Conservation (phyloP, 139 green algal genomes). For the Trebouxia sp. region DNA sequence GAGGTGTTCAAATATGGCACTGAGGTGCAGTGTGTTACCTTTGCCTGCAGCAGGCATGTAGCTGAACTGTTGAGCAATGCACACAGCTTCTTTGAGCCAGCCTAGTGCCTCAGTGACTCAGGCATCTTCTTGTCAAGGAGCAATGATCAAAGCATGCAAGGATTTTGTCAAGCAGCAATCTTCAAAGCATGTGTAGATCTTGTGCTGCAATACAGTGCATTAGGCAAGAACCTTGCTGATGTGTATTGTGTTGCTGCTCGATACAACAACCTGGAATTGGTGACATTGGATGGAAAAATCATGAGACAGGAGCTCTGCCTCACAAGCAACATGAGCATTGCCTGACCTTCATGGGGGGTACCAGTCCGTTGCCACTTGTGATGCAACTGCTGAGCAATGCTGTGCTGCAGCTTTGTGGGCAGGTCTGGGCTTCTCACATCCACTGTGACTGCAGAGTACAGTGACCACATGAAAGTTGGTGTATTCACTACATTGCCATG, state of each 20-base stretch:
- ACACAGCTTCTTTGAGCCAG: not conserved
- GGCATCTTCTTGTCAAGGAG: not conserved
- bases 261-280: not conserved
- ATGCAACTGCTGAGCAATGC: not conserved
- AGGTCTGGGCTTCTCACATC: slow-evolving; percentile 7
- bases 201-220: no score
- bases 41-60: not conserved
- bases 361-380: not conserved
- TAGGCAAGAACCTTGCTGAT: no score
- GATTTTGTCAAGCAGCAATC: not conserved
- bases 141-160: not conserved
- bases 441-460: not conserved
- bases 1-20: not conserved
- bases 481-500: no score
- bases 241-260: not conserved
- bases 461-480: not conserved
- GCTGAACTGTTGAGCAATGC: not conserved
- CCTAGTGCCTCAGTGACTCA: not conserved
- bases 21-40: not conserved
- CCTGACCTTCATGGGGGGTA: not conserved
- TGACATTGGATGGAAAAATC: not conserved
- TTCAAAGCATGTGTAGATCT: not conserved
- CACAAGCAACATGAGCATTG: not conserved
- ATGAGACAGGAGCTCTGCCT: not conserved
- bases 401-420: not conserved